Conservation (phyloP, 2,329 filamentous ascomycete genomes). For the Ceratocystiopsis brevicomis region DNA sequence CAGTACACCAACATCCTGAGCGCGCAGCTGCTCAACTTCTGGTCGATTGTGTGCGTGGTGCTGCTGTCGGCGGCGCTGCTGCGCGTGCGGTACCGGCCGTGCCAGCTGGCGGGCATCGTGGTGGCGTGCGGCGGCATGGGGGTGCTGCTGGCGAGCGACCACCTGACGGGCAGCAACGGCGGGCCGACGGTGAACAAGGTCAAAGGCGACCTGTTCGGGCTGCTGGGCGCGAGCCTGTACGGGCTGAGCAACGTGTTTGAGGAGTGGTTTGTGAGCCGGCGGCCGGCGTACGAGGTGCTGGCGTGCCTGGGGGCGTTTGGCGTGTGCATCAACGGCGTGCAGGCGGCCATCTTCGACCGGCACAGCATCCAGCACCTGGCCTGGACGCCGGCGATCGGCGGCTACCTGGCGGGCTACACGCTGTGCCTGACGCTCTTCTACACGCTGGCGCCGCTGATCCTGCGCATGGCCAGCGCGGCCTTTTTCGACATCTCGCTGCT, state of each 20-base stretch:
- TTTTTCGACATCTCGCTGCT: slow-evolving; percentile 94
- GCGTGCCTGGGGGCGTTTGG: slow-evolving; percentile 80
- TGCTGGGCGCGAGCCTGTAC: slow-evolving; percentile 80
- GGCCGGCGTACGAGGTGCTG: slow-evolving; percentile 81
- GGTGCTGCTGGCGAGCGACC: slow-evolving; percentile 69
- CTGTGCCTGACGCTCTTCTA: slow-evolving; percentile 73
- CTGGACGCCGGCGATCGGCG: slow-evolving; percentile 50
- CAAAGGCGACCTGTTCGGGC: slow-evolving; percentile 83
- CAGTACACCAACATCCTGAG: slow-evolving; percentile 80
- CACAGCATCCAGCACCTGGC: slow-evolving; percentile 42
- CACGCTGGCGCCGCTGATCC: slow-evolving; percentile 64
- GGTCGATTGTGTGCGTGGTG: slow-evolving; percentile 90
- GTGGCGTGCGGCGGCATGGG: slow-evolving; percentile 84
- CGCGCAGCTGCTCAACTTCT: slow-evolving; percentile 94
- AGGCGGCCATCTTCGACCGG: slow-evolving; percentile 84
- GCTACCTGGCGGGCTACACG: slow-evolving; percentile 83
- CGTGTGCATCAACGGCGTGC: slow-evolving; percentile 76
- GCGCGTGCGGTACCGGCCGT: slow-evolving; percentile 70
- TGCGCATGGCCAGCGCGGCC: slow-evolving; percentile 76
- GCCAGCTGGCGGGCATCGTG: slow-evolving; percentile 68
- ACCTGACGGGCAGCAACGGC: slow-evolving; percentile 58
- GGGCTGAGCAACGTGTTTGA: slow-evolving; percentile 81
- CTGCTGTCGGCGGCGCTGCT: slow-evolving; percentile 66
- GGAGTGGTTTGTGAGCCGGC: slow-evolving; percentile 78
- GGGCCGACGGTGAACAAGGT: slow-evolving; percentile 51